Evolutionary conservation across 192 early-diverging fungal genomes (phyloP), one percentile per base, ranked within the genome.

Genomic region (Coemansia sp.): DNA sequence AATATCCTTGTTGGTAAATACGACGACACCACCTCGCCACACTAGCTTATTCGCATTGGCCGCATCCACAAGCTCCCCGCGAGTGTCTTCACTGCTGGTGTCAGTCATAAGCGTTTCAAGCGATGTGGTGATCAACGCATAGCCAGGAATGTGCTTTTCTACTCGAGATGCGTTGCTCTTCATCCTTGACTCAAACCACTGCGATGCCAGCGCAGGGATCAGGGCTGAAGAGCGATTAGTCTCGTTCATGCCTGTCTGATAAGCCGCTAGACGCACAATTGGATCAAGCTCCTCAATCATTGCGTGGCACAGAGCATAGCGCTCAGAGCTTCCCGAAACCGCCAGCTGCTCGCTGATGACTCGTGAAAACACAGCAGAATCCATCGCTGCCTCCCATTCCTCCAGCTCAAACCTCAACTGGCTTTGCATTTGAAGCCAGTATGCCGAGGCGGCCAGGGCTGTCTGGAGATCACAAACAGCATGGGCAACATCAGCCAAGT

Each of bases 241-340:
- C 32, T 32, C 32, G 32, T 45, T 9, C 54, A 82, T 54, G 41
- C 79, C 75, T 12, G 46, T 64, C 63, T 67, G 79, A 64, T 82
- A 77, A 13, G 79, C 79, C n/a, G 79, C 58, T 3, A 82, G 68
- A 9, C 75, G 68, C 32, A 82, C 67, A 41, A 82, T 67, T 16
- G 74, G 75, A 64, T 82, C 79, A 12, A 74, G 65, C 16, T 63
- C 42, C 61, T 72, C 79, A 9, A 59, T 19, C 65, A 74, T 67
- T 1, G 71, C 45, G 7, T 77, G 61, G 5, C 71, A 51, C 13
- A 77, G 65, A 11, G 79, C 79, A 56, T 70, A 69, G 56, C 68
- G 73, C 43, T 67, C 63, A 32, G 70, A 67, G 65, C 69, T 67
- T 13, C 75, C 75, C 8, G 61, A 53, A 56, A 61, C 49, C 16